Conservation (phyloP, 2,329 filamentous ascomycete species). For the Bisporella sp. region DNA sequence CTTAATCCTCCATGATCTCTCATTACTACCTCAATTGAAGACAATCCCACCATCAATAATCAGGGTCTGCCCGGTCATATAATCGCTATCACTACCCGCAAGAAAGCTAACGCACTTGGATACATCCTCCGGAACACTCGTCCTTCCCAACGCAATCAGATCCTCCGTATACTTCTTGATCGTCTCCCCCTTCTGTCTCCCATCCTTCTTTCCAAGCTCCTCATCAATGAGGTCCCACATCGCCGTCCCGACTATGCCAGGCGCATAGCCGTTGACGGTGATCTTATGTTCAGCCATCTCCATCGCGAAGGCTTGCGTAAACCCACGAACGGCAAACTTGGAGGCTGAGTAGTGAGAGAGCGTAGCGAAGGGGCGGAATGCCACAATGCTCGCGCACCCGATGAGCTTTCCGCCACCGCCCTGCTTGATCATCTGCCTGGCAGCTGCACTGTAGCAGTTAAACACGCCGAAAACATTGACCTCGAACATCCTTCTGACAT, state of each 20-base stretch:
- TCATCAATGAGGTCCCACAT: slow-evolving; percentile 67
- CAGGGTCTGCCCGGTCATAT: slow-evolving; percentile 59
- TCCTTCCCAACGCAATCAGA: slow-evolving; percentile 48
- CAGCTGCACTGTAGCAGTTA: slow-evolving; percentile 57
- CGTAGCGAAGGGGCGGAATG: slow-evolving; percentile 51
- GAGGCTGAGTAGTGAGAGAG: slow-evolving; percentile 57
- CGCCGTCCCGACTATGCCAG: slow-evolving; percentile 55
- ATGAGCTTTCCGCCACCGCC: slow-evolving; percentile 33
- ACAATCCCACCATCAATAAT: slow-evolving; percentile 38
- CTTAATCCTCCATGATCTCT: too few relatives aligned
- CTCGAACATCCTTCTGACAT: slow-evolving; percentile 43
- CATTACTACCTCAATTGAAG: slow-evolving; percentile 7
- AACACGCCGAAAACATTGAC: slow-evolving; percentile 61
- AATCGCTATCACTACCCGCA: slow-evolving; percentile 51
- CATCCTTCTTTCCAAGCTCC: slow-evolving; percentile 44
- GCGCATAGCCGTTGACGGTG: slow-evolving; percentile 61
- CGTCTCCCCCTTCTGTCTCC: slow-evolving; percentile 42
- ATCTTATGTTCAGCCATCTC: slow-evolving; percentile 59
- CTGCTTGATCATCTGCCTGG: slow-evolving; percentile 58
- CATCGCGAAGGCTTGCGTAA: slow-evolving; percentile 61
- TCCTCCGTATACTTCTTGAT: slow-evolving; percentile 48
- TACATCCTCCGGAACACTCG: slow-evolving; percentile 56
- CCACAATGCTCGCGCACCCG: slow-evolving; percentile 47
- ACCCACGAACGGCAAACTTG: slow-evolving; percentile 60
- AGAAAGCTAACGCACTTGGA: slow-evolving; percentile 56